Percentiles rank a stretch among this genome's conserved stretches.
Evolutionary conservation across 1,139 yeast genomes (phyloP).

Genomic region (Debaryomycetaceae sp.): DNA sequence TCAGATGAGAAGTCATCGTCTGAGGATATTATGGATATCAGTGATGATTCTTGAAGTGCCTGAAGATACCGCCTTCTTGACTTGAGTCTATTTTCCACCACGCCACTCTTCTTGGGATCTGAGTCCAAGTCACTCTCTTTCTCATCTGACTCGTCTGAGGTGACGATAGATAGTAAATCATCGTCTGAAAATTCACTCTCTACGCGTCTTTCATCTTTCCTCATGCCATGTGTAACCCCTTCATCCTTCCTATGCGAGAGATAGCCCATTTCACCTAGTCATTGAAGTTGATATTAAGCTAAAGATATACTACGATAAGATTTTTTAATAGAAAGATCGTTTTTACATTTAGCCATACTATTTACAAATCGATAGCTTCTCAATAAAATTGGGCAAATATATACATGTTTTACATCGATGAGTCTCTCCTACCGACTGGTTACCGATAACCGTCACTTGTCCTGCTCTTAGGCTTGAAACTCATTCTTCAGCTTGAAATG

Average conservation of each 20-base stretch:
- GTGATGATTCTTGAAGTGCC: conserved; percentile 2
- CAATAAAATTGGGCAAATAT: too few relatives aligned
- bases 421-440: too few relatives aligned
- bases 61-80: not conserved
- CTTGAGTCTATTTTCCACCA: not conserved
- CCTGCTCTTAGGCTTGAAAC: too few relatives aligned
- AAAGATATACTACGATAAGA: not conserved
- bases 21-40: conserved; percentile 15
- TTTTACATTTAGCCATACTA: not conserved
- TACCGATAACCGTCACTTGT: too few relatives aligned
- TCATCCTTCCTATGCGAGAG: not conserved
- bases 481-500: too few relatives aligned
- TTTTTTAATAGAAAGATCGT: not conserved
- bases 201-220: not conserved
- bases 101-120: not conserved
- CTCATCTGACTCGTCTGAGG: not conserved
- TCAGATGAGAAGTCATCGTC: conserved; percentile 10
- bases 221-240: not conserved
- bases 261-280: not conserved
- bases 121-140: not conserved
- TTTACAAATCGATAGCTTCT: not conserved
- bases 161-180: not conserved
- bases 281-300: not conserved
- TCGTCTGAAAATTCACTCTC: not conserved
- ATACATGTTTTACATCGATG: too few relatives aligned